A percentile compares a stretch with the other conserved stretches of the same genome.
These are phyloP conservation scores for Cytospora chrysosperma DNA, from an alignment of 2,329 filamentous ascomycete genomes.

Conservation along the genomic window DNA sequence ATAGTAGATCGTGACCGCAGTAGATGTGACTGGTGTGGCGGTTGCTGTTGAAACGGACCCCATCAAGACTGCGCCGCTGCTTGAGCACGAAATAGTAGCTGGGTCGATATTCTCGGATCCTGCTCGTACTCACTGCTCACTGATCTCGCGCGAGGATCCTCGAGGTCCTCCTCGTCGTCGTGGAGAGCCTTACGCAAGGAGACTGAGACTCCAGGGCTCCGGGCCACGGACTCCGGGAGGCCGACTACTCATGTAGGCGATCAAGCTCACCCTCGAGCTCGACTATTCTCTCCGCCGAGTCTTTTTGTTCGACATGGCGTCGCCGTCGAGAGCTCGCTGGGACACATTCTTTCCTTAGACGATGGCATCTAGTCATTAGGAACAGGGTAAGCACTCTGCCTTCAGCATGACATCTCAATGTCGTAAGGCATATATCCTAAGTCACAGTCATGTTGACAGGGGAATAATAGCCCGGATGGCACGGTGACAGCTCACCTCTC, in stretches of 20 bases:
- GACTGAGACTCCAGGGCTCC: background rate
- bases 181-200: background rate
- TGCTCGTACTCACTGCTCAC: background rate
- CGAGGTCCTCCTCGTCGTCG: background rate
- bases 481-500: constrained; percentile 22
- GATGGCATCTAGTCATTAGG: no score
- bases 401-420: background rate
- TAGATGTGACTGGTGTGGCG: no score
- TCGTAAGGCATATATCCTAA: background rate
- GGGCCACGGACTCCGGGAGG: background rate
- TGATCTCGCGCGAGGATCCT: background rate
- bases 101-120: background rate
- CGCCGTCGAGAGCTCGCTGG: no score
- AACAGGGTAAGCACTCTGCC: no score
- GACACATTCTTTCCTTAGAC: no score
- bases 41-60: no score
- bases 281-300: no score
- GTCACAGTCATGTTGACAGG: no score
- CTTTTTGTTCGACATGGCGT: no score
- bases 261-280: background rate
- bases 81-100: background rate
- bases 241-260: background rate
- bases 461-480: no score
- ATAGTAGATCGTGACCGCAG: no score
- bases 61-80: background rate